Evolutionary conservation across 23 red algal genomes (phyloP).

Genomic region (Gracilariopsis chorda): DNA sequence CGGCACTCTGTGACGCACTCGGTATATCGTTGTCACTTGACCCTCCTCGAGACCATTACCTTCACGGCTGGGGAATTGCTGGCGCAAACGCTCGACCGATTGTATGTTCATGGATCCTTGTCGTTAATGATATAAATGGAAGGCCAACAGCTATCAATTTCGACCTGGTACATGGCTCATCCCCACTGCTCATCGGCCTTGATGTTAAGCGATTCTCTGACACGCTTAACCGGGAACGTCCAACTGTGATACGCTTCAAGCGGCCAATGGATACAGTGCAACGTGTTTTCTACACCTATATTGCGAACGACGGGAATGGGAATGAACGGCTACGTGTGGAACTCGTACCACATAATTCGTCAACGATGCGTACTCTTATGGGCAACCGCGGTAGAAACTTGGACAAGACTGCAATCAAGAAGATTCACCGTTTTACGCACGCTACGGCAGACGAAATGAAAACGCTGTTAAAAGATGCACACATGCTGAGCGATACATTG

Average conservation of each 20-base stretch:
- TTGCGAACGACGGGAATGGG: neutral
- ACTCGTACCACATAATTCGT: neutral
- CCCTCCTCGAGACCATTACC: neutral
- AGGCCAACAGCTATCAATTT: neutral
- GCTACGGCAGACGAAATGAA: neutral
- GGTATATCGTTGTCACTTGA: slow-evolving; percentile 6
- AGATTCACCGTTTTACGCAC: slow-evolving; percentile 5
- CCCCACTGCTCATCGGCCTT: neutral
- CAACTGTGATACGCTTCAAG: neutral
- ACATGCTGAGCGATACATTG: neutral
- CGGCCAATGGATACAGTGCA: slow-evolving; percentile 20
- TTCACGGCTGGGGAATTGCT: neutral
- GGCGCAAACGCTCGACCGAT: neutral
- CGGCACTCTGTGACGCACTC: neutral
- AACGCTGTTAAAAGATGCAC: neutral
- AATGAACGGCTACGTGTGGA: neutral
- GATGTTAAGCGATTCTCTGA: neutral
- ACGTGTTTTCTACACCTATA: slow-evolving; percentile 7
- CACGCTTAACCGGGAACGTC: neutral
- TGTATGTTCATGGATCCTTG: neutral
- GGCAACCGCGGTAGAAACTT: neutral
- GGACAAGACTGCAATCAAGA: neutral
- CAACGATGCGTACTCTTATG: neutral
- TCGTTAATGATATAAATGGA: slow-evolving; percentile 20
- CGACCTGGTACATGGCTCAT: neutral